These are phyloP conservation scores for Penicillium brevicompactum DNA, from an alignment of 2,329 filamentous ascomycete species.

Conservation along the genomic window DNA sequence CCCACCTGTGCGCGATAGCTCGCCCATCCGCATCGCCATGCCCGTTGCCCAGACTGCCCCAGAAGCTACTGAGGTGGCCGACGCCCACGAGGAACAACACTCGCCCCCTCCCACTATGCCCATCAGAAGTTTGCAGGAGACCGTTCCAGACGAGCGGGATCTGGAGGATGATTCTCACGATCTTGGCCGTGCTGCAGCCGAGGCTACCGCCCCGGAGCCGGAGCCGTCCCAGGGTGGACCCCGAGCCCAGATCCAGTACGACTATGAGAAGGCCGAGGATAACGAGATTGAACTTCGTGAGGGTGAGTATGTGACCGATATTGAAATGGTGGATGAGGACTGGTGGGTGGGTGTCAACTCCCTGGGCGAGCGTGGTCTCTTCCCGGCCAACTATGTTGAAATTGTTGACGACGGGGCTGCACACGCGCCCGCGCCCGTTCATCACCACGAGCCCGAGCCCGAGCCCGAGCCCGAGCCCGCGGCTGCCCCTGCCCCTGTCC, in stretches of 20 bases:
- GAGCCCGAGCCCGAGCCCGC: slow-evolving; percentile 15
- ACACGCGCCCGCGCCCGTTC: slow-evolving; percentile 27
- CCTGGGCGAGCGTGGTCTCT: slow-evolving; percentile 81
- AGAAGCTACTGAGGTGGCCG: slow-evolving; percentile 46
- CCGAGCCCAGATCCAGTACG: slow-evolving; percentile 81
- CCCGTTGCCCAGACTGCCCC: slow-evolving; percentile 70
- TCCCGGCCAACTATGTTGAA: slow-evolving; percentile 97
- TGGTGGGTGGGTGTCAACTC: slow-evolving; percentile 98
- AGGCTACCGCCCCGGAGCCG: slow-evolving; percentile 51
- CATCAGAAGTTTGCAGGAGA: slow-evolving; percentile 62
- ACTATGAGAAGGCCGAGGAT: slow-evolving; percentile 96
- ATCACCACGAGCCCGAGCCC: slow-evolving; percentile 34
- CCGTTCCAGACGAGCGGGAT: slow-evolving; percentile 65
- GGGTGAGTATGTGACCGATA: slow-evolving; percentile 84
- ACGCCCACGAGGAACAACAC: slow-evolving; percentile 46
- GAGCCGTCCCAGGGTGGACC: slow-evolving; percentile 56
- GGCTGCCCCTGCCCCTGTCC: slow-evolving; percentile 30
- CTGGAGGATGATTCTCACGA: slow-evolving; percentile 65
- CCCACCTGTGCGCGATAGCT: slow-evolving; percentile 58
- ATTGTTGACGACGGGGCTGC: slow-evolving; percentile 65
- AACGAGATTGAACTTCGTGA: slow-evolving; percentile 93
- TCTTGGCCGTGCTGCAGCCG: slow-evolving; percentile 60
- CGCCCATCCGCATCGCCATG: slow-evolving; percentile 82
- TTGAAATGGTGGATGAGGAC: slow-evolving; percentile 96
- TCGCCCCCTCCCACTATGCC: slow-evolving; percentile 56